Percentiles rank a stretch among this genome's conserved stretches.
Conservation (phyloP, 148 eudicot species). For the Rhododendron simsii region DNA sequence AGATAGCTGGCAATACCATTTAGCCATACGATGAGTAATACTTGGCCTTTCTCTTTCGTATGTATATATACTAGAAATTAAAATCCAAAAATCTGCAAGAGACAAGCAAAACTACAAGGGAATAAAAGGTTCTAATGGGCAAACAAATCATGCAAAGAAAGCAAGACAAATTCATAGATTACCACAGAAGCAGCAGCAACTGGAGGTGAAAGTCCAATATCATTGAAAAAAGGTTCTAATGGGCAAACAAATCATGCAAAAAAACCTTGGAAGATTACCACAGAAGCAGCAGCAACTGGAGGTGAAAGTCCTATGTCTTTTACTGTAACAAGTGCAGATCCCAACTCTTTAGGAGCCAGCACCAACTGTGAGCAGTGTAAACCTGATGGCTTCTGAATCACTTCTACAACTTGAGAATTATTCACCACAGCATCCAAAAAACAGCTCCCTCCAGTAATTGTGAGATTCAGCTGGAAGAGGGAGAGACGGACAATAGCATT, state of each 20-base stretch:
- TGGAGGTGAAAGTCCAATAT: constrained; percentile 71
- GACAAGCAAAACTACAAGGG: not conserved
- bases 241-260: not conserved
- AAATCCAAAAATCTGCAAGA: not conserved
- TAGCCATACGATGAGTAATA: not conserved
- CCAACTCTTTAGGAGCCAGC: constrained; percentile 66
- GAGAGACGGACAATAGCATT: not conserved
- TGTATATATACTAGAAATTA: not conserved
- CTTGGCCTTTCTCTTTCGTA: not conserved
- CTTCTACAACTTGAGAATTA: constrained; percentile 62
- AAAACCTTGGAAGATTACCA: constrained; percentile 32
- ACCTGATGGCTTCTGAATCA: constrained; percentile 48
- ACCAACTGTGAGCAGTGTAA: constrained; percentile 52
- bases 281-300: constrained; percentile 57
- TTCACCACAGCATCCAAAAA: constrained; percentile 58
- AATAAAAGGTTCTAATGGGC: not conserved
- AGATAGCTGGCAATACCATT: not conserved
- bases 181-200: constrained; percentile 63
- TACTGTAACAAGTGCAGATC: constrained; percentile 61
- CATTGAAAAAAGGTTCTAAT: constrained; percentile 25
- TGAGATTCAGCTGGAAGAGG: constrained; percentile 54
- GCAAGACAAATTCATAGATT: constrained; percentile 9
- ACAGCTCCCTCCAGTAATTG: constrained; percentile 83
- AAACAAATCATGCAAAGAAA: not conserved
- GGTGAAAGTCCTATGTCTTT: constrained; percentile 79